phyloP scores from a whole-genome alignment of 2,329 filamentous ascomycete species.

The Diplodia scrobiculata region DNA sequence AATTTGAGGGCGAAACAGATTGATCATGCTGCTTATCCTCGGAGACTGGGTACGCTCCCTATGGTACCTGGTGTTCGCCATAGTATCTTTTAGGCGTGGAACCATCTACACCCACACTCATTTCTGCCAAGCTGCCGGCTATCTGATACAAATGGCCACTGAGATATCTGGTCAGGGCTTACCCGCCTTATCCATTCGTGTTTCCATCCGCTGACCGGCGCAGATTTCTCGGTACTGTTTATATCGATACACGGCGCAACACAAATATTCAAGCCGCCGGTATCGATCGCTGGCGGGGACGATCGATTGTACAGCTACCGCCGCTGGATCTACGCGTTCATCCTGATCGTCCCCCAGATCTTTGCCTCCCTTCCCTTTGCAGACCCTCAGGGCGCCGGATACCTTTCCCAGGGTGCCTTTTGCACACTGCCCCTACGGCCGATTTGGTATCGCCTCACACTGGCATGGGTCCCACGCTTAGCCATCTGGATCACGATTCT shows the following conservation, averaged over 20 bases:
- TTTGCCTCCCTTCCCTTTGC: conserved; percentile 65
- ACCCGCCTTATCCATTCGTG: conserved; percentile 26
- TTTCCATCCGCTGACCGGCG: conserved; percentile 11
- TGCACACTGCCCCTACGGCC: conserved; percentile 70
- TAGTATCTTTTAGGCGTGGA: conserved; percentile 59
- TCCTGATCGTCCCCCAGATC: conserved; percentile 60
- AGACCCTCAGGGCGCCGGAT: conserved; percentile 55
- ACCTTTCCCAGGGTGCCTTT: conserved; percentile 65
- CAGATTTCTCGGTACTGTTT: conserved; percentile 69
- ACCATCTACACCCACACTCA: conserved; percentile 49
- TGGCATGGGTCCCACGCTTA: conserved; percentile 75
- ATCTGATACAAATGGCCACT: conserved; percentile 66
- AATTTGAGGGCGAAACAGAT: conserved; percentile 47
- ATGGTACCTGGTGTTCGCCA: conserved; percentile 68
- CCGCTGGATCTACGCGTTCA: conserved; percentile 60
- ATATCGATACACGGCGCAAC: conserved; percentile 73
- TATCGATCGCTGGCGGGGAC: conserved; percentile 46
- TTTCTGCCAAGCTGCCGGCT: conserved; percentile 70
- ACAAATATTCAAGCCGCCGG: conserved; percentile 65
- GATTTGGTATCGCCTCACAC: conserved; percentile 67
- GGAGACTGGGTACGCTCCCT: conserved; percentile 71
- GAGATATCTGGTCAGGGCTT: conserved; percentile 60
- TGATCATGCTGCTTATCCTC: conserved; percentile 73
- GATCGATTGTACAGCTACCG: conserved; percentile 71
- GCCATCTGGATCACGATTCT: conserved; percentile 67